These are phyloP conservation scores for Pichia sp. DNA, from an alignment of 1,139 yeast species.

Conservation along the genomic window DNA sequence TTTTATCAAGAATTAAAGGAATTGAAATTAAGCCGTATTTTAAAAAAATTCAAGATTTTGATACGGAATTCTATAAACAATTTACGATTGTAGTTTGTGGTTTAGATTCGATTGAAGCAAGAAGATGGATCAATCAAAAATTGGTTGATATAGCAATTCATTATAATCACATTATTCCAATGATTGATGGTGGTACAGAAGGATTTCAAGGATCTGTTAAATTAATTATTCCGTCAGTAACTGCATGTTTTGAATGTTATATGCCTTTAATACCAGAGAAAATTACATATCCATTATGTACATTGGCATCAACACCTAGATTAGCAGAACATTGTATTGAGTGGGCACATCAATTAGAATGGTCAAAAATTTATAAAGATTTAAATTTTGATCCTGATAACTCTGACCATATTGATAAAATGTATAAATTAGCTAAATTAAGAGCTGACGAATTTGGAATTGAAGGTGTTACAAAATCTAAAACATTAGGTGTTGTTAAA, in stretches of 20 bases:
- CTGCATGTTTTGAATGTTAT: slow-evolving; percentile 92
- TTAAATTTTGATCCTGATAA: slow-evolving; percentile 60
- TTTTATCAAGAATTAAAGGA: slow-evolving; percentile 41
- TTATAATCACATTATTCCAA: slow-evolving; percentile 51
- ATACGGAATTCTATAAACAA: slow-evolving; percentile 54
- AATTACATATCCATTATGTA: slow-evolving; percentile 81
- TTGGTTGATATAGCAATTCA: slow-evolving; percentile 40
- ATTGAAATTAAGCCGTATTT: slow-evolving; percentile 52
- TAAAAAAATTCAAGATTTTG: slow-evolving; percentile 68
- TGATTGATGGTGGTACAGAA: slow-evolving; percentile 94
- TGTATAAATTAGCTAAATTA: slow-evolving; percentile 47
- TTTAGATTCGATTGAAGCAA: slow-evolving; percentile 80
- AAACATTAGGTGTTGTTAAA: slow-evolving; percentile 84
- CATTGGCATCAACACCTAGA: slow-evolving; percentile 90
- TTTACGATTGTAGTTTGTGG: slow-evolving; percentile 82
- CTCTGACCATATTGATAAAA: slow-evolving; percentile 61
- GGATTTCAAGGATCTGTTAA: slow-evolving; percentile 92
- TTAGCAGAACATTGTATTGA: slow-evolving; percentile 92
- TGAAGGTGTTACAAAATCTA: slow-evolving; percentile 60
- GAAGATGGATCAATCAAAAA: slow-evolving; percentile 85
- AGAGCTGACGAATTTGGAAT: slow-evolving; percentile 67
- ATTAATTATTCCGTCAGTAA: slow-evolving; percentile 74
- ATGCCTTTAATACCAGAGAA: slow-evolving; percentile 67
- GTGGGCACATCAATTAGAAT: slow-evolving; percentile 76
- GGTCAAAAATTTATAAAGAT: slow-evolving; percentile 51